These are phyloP conservation scores for Dactylellina sp. DNA, from an alignment of 2,329 filamentous ascomycete species.

Conservation along the genomic window DNA sequence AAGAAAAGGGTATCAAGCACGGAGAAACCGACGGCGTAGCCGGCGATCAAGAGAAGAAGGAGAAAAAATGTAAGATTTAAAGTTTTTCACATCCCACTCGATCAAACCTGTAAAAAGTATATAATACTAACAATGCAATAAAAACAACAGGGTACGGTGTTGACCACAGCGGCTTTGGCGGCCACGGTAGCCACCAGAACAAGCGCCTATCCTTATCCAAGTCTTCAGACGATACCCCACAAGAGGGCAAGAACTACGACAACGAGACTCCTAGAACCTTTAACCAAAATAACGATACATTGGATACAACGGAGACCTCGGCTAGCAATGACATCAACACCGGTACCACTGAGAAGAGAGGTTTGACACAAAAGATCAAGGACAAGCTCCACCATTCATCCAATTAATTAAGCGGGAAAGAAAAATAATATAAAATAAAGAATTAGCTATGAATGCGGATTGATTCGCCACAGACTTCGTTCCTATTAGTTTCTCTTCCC, in stretches of 20 bases:
- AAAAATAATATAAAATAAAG: not conserved
- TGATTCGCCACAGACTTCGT: too few species aligned
- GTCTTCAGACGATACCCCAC: slow-evolving; percentile 1
- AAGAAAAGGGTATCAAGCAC: slow-evolving; percentile 68
- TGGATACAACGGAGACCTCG: too few species aligned
- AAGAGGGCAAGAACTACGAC: not conserved
- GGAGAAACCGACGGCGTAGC: slow-evolving; percentile 57
- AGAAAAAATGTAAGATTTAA: slow-evolving; percentile 42
- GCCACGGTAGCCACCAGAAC: slow-evolving; percentile 50
- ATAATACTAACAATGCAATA: too few species aligned
- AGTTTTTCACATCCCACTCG: not conserved
- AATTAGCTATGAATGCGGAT: too few species aligned
- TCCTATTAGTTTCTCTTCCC: too few species aligned
- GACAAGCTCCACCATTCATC: slow-evolving; percentile 71
- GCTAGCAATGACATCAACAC: slow-evolving; percentile 13
- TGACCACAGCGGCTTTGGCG: slow-evolving; percentile 51
- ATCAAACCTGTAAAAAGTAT: too few species aligned
- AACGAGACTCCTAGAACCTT: not conserved
- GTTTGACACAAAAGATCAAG: slow-evolving; percentile 69
- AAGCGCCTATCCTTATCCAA: slow-evolving; percentile 40
- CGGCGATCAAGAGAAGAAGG: slow-evolving; percentile 38
- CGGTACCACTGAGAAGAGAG: slow-evolving; percentile 47
- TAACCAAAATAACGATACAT: too few species aligned
- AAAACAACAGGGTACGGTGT: slow-evolving; percentile 57
- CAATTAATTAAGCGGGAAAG: not conserved